Conservation (phyloP, 1,139 yeast species). For the Sugiyamaella novakii region DNA sequence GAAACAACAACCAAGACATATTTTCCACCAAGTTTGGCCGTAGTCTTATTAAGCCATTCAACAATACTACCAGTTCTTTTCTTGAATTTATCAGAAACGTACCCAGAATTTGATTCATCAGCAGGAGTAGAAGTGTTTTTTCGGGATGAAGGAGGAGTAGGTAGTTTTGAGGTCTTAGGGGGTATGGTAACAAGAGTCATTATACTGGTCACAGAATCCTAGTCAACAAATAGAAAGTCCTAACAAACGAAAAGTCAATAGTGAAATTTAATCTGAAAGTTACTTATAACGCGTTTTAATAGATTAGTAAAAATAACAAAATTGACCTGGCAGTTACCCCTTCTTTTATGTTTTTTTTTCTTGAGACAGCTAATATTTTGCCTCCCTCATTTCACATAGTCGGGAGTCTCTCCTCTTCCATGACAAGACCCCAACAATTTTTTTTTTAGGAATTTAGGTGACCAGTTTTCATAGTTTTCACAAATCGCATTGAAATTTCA, state of each 20-base stretch:
- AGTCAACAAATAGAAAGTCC: too few species aligned
- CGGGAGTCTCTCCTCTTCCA: neutral
- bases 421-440: neutral
- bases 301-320: too few species aligned
- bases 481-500: too few species aligned
- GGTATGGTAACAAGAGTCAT: neutral
- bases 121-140: slow-evolving; percentile 9
- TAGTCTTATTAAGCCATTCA: slow-evolving; percentile 21
- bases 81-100: slow-evolving; percentile 1
- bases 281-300: neutral
- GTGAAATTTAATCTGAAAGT: too few species aligned
- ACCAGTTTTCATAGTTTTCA: slow-evolving; percentile 9
- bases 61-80: slow-evolving; percentile 16
- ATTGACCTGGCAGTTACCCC: too few species aligned
- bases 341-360: slow-evolving; percentile 1
- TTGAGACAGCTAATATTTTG: neutral
- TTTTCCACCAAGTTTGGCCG: slow-evolving; percentile 16
- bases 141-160: slow-evolving; percentile 11
- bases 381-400: neutral
- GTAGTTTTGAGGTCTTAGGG: neutral
- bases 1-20: slow-evolving; percentile 21
- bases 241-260: neutral
- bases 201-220: too few species aligned
- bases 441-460: slow-evolving; percentile 5
- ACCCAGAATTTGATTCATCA: neutral